phyloP scores from a whole-genome alignment of 805 yeast species.

The Saccharomycopsis synnaedendra region DNA sequence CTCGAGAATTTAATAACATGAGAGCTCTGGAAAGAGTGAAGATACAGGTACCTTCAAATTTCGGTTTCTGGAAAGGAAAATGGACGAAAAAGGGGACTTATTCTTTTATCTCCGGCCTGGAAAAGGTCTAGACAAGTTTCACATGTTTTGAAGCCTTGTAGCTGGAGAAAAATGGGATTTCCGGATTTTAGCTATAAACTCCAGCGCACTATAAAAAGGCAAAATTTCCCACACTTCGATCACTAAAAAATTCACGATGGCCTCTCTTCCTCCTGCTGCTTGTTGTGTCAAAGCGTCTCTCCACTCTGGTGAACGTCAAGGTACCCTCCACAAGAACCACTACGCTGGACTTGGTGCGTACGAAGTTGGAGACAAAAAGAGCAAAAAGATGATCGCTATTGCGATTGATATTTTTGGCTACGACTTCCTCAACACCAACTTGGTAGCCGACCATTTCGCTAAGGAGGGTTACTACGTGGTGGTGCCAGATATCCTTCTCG shows the following conservation, averaged over 20 bases:
- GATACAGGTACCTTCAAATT: too few species aligned
- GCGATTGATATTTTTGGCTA: slow-evolving; percentile 64
- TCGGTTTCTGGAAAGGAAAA: too few species aligned
- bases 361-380: slow-evolving; percentile 30
- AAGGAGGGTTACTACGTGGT: slow-evolving; percentile 50
- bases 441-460: slow-evolving; percentile 61
- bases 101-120: too few species aligned
- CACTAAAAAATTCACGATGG: not conserved
- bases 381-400: slow-evolving; percentile 42
- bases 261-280: slow-evolving; percentile 1
- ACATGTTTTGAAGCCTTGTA: too few species aligned
- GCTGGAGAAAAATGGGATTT: too few species aligned
- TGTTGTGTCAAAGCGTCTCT: not conserved
- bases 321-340: not conserved
- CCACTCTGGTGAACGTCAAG: not conserved
- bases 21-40: too few species aligned
- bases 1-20: too few species aligned
- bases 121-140: too few species aligned
- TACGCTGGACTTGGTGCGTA: slow-evolving; percentile 3
- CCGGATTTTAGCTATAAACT: too few species aligned
- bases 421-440: slow-evolving; percentile 40
- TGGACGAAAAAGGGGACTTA: too few species aligned
- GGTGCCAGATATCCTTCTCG: slow-evolving; percentile 64
- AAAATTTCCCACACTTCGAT: not conserved
- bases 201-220: too few species aligned